phyloP scores from a whole-genome alignment of 768 basidiomycete species.

The Tulasnella sp. region DNA sequence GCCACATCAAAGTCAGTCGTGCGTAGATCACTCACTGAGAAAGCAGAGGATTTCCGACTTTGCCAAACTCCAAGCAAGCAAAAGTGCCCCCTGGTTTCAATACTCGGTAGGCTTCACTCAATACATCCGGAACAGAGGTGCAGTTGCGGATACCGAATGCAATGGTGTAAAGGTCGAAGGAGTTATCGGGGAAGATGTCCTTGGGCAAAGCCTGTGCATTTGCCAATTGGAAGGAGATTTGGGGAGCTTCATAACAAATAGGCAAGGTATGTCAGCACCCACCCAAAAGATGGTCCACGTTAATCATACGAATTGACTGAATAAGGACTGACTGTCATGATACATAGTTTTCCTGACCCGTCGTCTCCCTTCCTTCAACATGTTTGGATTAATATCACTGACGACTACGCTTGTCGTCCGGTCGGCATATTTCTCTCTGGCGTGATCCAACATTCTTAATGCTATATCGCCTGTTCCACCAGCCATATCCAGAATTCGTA shows the following conservation, averaged over 20 bases:
- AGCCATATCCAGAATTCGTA: constrained; percentile 66
- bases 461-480: constrained; percentile 98
- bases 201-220: constrained; percentile 74
- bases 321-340: constrained; percentile 59
- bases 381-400: constrained; percentile 89
- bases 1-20: constrained; percentile 27
- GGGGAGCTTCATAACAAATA: constrained; percentile 47
- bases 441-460: constrained; percentile 80
- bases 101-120: constrained; percentile 82
- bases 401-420: constrained; percentile 80
- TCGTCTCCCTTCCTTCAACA: constrained; percentile 84
- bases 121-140: constrained; percentile 78
- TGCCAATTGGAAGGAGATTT: constrained; percentile 82
- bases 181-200: constrained; percentile 58
- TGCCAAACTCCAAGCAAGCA: constrained; percentile 92
- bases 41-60: constrained; percentile 76
- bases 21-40: constrained; percentile 39
- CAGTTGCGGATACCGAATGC: constrained; percentile 97
- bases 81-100: constrained; percentile 94
- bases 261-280: constrained; percentile 7
- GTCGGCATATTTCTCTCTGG: constrained; percentile 77
- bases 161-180: constrained; percentile 94
- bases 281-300: neutral
- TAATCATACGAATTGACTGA: neutral
- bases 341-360: constrained; percentile 97